A percentile compares a stretch with the other conserved stretches of the same genome.
Evolutionary conservation across 192 early-diverging fungal genomes (phyloP).

Genomic region (Helicostylum pulchrum): DNA sequence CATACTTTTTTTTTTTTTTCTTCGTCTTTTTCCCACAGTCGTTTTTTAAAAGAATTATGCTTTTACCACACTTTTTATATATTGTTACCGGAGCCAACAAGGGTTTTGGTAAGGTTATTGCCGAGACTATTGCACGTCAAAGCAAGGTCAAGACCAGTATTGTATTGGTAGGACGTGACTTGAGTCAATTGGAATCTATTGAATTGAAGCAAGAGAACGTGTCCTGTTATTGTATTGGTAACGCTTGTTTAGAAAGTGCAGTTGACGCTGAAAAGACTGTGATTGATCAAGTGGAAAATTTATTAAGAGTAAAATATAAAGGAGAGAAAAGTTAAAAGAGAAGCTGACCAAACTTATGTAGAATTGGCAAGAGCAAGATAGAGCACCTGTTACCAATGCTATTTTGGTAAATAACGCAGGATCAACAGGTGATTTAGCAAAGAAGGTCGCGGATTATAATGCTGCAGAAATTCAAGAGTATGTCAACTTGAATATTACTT

Average conservation of each 20-base stretch:
- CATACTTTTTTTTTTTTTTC: background rate
- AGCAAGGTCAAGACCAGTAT: conserved; percentile 33
- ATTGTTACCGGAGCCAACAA: conserved; percentile 66
- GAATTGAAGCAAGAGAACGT: background rate
- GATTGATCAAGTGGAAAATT: background rate
- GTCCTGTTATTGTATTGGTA: background rate
- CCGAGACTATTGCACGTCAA: conserved; percentile 35
- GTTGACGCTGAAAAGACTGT: conserved; percentile 9
- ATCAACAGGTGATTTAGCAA: conserved; percentile 64
- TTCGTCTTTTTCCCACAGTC: background rate
- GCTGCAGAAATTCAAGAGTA: conserved; percentile 48
- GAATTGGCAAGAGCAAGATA: conserved; percentile 6
- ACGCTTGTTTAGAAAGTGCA: conserved; percentile 13
- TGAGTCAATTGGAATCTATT: conserved; percentile 13
- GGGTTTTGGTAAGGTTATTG: conserved; percentile 60
- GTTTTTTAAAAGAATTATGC: conserved; percentile 10
- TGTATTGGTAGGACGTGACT: conserved; percentile 58
- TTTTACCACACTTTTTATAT: conserved; percentile 34
- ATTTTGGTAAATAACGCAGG: conserved; percentile 78
- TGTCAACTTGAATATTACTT: conserved; percentile 56
- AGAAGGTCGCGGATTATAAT: conserved; percentile 49
- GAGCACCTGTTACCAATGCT: conserved; percentile 26
- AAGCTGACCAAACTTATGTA: no score
- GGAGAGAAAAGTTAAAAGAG: background rate
- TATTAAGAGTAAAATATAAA: background rate